These are phyloP conservation scores for Exophiala lecanii-corni DNA, from an alignment of 2,329 filamentous ascomycete species.

Conservation along the genomic window DNA sequence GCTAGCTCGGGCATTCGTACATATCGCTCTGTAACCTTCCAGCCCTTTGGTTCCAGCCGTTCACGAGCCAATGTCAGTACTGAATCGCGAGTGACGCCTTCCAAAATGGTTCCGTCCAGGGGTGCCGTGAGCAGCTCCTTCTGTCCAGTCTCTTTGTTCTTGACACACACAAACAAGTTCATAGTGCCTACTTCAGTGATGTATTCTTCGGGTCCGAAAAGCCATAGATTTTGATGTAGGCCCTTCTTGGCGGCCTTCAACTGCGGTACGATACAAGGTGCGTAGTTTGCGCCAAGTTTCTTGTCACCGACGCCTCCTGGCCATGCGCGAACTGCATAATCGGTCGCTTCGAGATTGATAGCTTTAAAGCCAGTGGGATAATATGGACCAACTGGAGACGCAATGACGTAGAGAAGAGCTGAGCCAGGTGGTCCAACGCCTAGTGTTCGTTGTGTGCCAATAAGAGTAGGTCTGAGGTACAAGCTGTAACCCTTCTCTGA, in stretches of 20 bases:
- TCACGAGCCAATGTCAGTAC: constrained; percentile 82
- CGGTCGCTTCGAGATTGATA: constrained; percentile 87
- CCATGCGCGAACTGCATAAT: constrained; percentile 96
- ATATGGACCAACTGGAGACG: constrained; percentile 93
- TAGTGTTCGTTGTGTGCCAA: constrained; percentile 91
- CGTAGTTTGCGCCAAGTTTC: constrained; percentile 98
- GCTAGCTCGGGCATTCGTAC: constrained; percentile 84
- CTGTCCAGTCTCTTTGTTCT: constrained; percentile 79
- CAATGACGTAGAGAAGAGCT: constrained; percentile 90
- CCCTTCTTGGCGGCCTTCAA: constrained; percentile 84
- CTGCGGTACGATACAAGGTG: constrained; percentile 97
- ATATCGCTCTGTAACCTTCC: constrained; percentile 83
- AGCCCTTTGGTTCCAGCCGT: constrained; percentile 76
- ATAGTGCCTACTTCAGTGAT: constrained; percentile 98
- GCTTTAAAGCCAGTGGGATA: constrained; percentile 99
- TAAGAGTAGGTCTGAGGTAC: constrained; percentile 94
- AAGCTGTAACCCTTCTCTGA: constrained; percentile 81
- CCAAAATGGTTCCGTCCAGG: constrained; percentile 91
- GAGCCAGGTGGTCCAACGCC: constrained; percentile 89
- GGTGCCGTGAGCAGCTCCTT: constrained; percentile 94
- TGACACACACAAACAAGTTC: constrained; percentile 90
- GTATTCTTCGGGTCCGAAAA: constrained; percentile 92
- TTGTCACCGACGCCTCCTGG: constrained; percentile 96
- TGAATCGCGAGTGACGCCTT: constrained; percentile 90
- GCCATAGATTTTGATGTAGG: constrained; percentile 97